Base-by-base conservation (phyloP, 2,329 filamentous ascomycete genomes). In the Fusarium nematophilum region DNA sequence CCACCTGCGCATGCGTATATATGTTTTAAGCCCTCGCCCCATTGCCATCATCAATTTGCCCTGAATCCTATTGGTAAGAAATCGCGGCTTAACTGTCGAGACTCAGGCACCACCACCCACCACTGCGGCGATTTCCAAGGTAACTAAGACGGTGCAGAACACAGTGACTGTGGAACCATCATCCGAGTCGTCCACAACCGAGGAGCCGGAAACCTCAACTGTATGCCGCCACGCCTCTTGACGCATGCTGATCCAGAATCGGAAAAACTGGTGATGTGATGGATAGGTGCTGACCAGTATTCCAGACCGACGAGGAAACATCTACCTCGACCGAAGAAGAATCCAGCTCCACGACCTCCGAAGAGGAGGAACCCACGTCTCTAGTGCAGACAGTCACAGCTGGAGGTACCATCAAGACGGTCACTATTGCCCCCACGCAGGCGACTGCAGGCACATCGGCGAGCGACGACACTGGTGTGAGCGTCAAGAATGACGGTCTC, bases 351-450 rank as follows among this genome's bases (percentile, higher is more conserved):
- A 33, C 66, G 60, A 39, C 68, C 73, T 15, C 66, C 3, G 48
- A 56, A 13, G 45, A 49, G 15, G 34, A 53, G 9, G n/a, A 59
- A 6, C 42, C 56, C 7, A 69, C 70, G 11, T 71, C 73, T n/a
- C 42, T 63, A 0, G 66, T 85, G 3, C 75, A 81, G 65, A 88
- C 86, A 0, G 78, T 88, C 9, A 88, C 84, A 1, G 76, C 78
- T 6, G 81, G 78, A 9, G 84, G 85, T 14, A 79, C 74, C 5
- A 74, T 86, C 17, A 79, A 78, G 53, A 88, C 84, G 2, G 79
- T 88, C 3, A 86, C 83, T 1, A 77, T 84, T 13, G 76, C 76
- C 6, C 83, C 84, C 0, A 80, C 80, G 1, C 59, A 59, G 1
- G 55, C 57, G 7, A 69, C 65, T 13, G 36, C 57, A 9, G 60